A percentile compares a stretch with the other conserved stretches of the same genome.
phyloP scores from a whole-genome alignment of 2,329 filamentous ascomycete species.

The Aspergillus transmontanensis region DNA sequence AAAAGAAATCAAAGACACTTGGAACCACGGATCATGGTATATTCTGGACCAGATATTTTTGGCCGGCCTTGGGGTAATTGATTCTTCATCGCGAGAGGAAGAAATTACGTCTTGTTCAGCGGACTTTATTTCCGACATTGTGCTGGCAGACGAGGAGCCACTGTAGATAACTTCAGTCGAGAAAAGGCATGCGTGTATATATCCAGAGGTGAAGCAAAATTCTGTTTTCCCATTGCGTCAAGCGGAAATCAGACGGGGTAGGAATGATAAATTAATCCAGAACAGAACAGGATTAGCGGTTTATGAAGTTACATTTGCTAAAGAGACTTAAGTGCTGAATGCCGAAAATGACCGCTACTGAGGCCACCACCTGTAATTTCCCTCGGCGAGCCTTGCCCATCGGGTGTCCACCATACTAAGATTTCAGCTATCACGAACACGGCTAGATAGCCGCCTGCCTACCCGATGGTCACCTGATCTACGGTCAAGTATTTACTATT shows the following conservation, averaged over 20 bases:
- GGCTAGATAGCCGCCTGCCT: too few relatives aligned
- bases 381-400: too few relatives aligned
- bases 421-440: too few relatives aligned
- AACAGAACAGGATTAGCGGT: neutral
- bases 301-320: neutral
- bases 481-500: too few relatives aligned
- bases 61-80: neutral
- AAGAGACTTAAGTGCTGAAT: too few relatives aligned
- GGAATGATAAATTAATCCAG: constrained; percentile 24
- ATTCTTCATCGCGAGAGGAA: neutral
- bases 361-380: too few relatives aligned
- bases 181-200: neutral
- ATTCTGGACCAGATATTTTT: neutral
- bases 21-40: neutral
- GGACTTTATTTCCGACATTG: neutral
- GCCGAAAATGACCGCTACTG: too few relatives aligned
- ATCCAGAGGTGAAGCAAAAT: neutral
- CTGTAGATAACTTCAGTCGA: neutral
- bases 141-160: neutral
- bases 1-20: constrained; percentile 57
- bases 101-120: neutral
- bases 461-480: too few relatives aligned
- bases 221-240: neutral
- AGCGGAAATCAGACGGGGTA: neutral
- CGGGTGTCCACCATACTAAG: too few relatives aligned